Percentiles rank a stretch among this genome's conserved stretches.
Conservation (phyloP, 208 protist genomes). For the Lotmaria passim region DNA sequence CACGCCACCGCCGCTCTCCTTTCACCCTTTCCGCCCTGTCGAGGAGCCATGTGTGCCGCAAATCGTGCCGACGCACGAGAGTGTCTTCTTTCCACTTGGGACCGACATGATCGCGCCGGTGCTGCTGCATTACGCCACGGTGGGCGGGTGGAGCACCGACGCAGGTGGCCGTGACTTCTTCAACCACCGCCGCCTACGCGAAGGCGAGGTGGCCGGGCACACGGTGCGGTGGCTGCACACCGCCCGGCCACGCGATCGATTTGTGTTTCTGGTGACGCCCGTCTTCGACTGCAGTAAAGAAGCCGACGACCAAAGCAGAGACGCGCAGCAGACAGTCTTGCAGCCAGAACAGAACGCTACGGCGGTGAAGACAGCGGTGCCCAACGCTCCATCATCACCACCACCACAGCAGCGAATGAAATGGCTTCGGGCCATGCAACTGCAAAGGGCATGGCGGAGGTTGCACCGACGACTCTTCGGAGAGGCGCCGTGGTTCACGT, state of each 20-base stretch:
- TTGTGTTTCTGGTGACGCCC: constrained; percentile 77
- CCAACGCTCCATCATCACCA: background rate
- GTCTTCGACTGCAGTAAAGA: constrained; percentile 31
- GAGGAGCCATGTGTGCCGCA: constrained; percentile 15
- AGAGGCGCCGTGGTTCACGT: constrained; percentile 31
- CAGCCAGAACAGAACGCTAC: too few relatives aligned
- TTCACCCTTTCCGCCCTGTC: background rate
- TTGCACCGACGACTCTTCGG: constrained; percentile 24
- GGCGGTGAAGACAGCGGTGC: too few relatives aligned
- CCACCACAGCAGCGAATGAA: background rate
- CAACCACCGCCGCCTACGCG: constrained; percentile 56
- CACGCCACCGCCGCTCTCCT: background rate
- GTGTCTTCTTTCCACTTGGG: constrained; percentile 70
- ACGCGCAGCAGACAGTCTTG: too few relatives aligned
- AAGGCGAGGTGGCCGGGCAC: constrained; percentile 69
- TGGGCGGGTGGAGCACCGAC: constrained; percentile 65
- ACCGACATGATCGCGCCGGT: constrained; percentile 57
- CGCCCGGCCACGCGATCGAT: constrained; percentile 54
- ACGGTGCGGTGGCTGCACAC: constrained; percentile 71
- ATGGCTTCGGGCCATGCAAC: background rate
- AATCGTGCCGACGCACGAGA: constrained; percentile 42
- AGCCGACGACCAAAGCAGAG: background rate
- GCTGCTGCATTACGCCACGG: constrained; percentile 65
- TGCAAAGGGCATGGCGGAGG: background rate
- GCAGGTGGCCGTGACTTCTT: constrained; percentile 74